Evolutionary conservation across 2,329 filamentous ascomycete species (phyloP), one percentile per base, ranked within the genome.

Genomic region (Cladosporium sphaerospermum): DNA sequence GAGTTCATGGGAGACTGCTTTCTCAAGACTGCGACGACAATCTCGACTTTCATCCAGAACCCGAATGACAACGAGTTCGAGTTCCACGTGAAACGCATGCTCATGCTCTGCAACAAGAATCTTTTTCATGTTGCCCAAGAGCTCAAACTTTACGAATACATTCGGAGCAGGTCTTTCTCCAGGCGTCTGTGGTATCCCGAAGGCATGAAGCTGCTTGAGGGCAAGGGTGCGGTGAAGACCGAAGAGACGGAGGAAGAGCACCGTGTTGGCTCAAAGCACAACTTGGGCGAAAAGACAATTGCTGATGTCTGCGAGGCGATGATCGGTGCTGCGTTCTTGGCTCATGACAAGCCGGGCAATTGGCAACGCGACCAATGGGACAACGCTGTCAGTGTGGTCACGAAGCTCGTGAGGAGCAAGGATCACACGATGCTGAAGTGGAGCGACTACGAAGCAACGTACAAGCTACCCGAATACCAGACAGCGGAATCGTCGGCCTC

Each of bases 1-100:
- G 93, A 99, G 64, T 95, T 96, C 55, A 77, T 97, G 2, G 93
- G 93, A 0, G 93, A 99, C 67, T 88, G 86, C 33, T 96, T 96
- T 63, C 77, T 99, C 55, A 99, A 99, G 71, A 92, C 96, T 84
- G 89, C 88, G 9, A 96, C 92, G 0, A 92, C 91, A 0, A 90
- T 99, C 50, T 84, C 90, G 0, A 76, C 95, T 0, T 97, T 87
- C 65, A 85, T 86, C 1, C 78, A 83, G 28, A 83, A 87, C 16
- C 89, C 89, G 0, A 80, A 87, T 45, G 82, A 86, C 56, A 83
- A 89, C 59, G 93, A 99, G 64, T 95, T 85, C 45, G 83, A 88
- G 53, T 93, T 88, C 61, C 93, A 99, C 64, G 88, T 95, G 7
- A 85, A 89, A 61, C 84, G 93, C 13, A 97, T 97, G 92, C 66